A percentile compares a stretch with the other conserved stretches of the same genome.
phyloP scores from a whole-genome alignment of 75 land plant species.

The Chamaecyparis obtusa region DNA sequence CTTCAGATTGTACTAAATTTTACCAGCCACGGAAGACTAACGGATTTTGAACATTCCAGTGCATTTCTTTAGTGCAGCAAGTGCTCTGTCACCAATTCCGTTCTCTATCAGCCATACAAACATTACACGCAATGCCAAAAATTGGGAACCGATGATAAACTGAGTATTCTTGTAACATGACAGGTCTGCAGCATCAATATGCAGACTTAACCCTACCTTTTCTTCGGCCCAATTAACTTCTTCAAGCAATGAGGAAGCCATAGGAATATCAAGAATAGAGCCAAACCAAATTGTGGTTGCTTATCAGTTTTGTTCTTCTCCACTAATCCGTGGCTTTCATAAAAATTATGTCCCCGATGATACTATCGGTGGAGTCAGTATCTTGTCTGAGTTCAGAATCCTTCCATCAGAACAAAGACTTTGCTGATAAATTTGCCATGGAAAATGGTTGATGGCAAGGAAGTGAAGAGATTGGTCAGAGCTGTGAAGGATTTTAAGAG shows the following conservation, averaged over 20 bases:
- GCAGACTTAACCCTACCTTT: conserved; percentile 55
- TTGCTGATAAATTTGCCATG: conserved; percentile 55
- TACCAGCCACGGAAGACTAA: background rate
- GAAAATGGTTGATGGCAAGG: conserved; percentile 47
- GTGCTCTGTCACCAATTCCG: conserved; percentile 84
- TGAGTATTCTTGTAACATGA: conserved; percentile 76
- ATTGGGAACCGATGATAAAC: conserved; percentile 36
- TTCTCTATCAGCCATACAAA: conserved; percentile 51
- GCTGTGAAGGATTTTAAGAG: too few species aligned
- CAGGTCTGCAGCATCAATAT: conserved; percentile 83
- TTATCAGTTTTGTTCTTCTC: conserved; percentile 51
- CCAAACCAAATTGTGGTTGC: conserved; percentile 86
- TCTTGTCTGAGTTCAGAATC: conserved; percentile 72
- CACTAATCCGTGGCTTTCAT: conserved; percentile 42
- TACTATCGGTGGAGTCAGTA: conserved; percentile 61
- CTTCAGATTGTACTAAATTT: background rate
- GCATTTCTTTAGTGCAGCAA: conserved; percentile 13
- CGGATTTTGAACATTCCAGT: background rate
- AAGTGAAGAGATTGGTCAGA: conserved; percentile 46
- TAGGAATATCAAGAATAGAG: conserved; percentile 84
- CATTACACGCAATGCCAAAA: conserved; percentile 34
- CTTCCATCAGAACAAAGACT: conserved; percentile 55
- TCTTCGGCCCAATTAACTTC: conserved; percentile 60
- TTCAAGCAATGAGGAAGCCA: conserved; percentile 73
- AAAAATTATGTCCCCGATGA: conserved; percentile 31